These are phyloP conservation scores for Barbatosphaeria neglecta DNA, from an alignment of 495 filamentous ascomycete species.

Conservation along the genomic window DNA sequence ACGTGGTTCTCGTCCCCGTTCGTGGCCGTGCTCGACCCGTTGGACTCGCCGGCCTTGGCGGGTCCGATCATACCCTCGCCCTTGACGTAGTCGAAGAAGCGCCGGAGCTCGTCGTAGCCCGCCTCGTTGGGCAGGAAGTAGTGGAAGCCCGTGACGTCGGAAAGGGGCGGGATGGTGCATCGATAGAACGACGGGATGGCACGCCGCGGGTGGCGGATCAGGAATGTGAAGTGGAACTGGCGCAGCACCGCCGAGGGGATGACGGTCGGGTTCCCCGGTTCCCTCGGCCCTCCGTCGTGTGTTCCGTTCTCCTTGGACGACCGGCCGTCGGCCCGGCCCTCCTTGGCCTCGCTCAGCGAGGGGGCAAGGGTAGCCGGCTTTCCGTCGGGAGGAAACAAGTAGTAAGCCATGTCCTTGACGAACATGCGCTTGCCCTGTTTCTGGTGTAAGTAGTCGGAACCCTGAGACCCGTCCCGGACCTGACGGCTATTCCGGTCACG, in stretches of 20 bases:
- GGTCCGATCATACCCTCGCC: slow-evolving; percentile 52
- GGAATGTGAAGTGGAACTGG: slow-evolving; percentile 87
- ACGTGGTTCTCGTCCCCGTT: too few species aligned
- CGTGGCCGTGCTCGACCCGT: slow-evolving; percentile 5
- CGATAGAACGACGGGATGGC: slow-evolving; percentile 89
- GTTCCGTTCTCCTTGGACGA: slow-evolving; percentile 39
- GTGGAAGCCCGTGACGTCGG: slow-evolving; percentile 70
- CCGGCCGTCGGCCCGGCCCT: slow-evolving; percentile 44
- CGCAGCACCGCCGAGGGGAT: slow-evolving; percentile 57
- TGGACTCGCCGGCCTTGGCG: slow-evolving; percentile 33
- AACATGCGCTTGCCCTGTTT: slow-evolving; percentile 70
- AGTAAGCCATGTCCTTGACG: slow-evolving; percentile 95
- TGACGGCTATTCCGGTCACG: not conserved
- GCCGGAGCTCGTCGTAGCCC: slow-evolving; percentile 77
- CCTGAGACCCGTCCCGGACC: too few species aligned
- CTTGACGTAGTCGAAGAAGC: slow-evolving; percentile 72
- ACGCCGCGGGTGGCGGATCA: slow-evolving; percentile 83
- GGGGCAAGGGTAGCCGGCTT: slow-evolving; percentile 59
- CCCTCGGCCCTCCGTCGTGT: slow-evolving; percentile 16
- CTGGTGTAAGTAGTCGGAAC: slow-evolving; percentile 1
- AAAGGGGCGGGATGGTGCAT: slow-evolving; percentile 85
- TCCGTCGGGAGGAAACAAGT: slow-evolving; percentile 65
- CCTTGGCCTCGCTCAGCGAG: slow-evolving; percentile 43
- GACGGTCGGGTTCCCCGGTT: slow-evolving; percentile 70
- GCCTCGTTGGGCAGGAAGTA: slow-evolving; percentile 77